These are phyloP conservation scores for Heliocybe sulcata DNA, from an alignment of 1,284 basidiomycete species.

Conservation along the genomic window DNA sequence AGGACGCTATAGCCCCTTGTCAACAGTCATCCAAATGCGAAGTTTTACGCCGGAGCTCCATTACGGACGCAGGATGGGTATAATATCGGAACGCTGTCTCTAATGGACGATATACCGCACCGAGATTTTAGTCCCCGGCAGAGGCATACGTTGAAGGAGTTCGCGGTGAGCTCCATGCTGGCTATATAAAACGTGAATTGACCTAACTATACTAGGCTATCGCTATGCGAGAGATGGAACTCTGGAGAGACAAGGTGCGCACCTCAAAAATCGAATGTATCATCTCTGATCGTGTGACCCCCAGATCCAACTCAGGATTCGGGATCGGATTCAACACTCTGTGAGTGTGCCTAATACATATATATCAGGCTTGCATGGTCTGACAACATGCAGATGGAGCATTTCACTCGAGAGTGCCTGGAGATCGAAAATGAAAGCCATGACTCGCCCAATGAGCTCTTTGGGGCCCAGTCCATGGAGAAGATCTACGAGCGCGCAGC, in stretches of 20 bases:
- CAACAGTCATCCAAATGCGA: conserved; percentile 55
- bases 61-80: conserved; percentile 83
- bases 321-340: conserved; percentile 88
- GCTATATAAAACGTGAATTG: background rate
- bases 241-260: conserved; percentile 84
- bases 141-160: conserved; percentile 90
- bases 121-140: conserved; percentile 85
- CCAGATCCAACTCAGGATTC: conserved; percentile 83
- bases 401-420: conserved; percentile 90
- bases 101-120: conserved; percentile 82
- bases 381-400: conserved; percentile 64
- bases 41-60: conserved; percentile 92
- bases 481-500: conserved; percentile 85
- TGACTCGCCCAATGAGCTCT: conserved; percentile 16
- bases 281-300: conserved; percentile 3
- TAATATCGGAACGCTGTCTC: conserved; percentile 84
- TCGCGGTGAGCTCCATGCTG: conserved; percentile 44
- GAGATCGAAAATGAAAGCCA: conserved; percentile 74
- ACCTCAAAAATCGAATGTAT: conserved; percentile 2
- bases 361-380: background rate
- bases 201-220: conserved; percentile 46
- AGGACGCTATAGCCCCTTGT: conserved; percentile 63
- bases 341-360: conserved; percentile 28
- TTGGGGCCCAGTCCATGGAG: conserved; percentile 59
- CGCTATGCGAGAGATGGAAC: conserved; percentile 93